A percentile compares a stretch with the other conserved stretches of the same genome.
Evolutionary conservation across 768 basidiomycete genomes (phyloP).

Genomic region (Ramaria rubella): DNA sequence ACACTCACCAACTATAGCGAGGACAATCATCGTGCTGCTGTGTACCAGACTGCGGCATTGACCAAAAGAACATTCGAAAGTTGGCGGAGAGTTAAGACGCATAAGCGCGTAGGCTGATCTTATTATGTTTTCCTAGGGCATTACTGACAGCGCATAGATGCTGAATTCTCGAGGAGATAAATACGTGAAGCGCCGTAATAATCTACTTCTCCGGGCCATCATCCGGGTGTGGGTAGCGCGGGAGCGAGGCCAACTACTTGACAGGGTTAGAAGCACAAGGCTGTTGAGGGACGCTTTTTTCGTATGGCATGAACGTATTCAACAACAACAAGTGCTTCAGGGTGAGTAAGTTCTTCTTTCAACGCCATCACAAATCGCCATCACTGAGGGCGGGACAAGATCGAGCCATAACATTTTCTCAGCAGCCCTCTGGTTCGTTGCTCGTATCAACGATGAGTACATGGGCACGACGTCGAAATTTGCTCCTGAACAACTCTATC

Average conservation of each 20-base stretch:
- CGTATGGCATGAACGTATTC: constrained; percentile 44
- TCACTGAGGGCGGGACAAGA: constrained; percentile 39
- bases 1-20: constrained; percentile 30
- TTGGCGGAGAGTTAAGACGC: constrained; percentile 51
- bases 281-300: constrained; percentile 41
- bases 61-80: constrained; percentile 40
- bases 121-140: not conserved
- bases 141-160: constrained; percentile 31
- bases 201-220: constrained; percentile 50
- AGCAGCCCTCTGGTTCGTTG: constrained; percentile 1
- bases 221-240: constrained; percentile 62
- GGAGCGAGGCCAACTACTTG: constrained; percentile 53
- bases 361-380: not conserved
- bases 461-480: constrained; percentile 10
- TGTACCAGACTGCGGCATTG: constrained; percentile 35
- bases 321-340: constrained; percentile 35
- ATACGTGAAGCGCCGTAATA: constrained; percentile 50
- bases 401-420: constrained; percentile 7
- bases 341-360: constrained; percentile 30
- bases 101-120: constrained; percentile 23
- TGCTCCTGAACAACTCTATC: constrained; percentile 39
- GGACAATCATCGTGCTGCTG: constrained; percentile 37
- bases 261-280: constrained; percentile 42
- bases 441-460: not conserved
- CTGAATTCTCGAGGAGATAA: constrained; percentile 52